These are phyloP conservation scores for Leucosporidium creatinivorum DNA, from an alignment of 768 basidiomycete species.

Conservation along the genomic window DNA sequence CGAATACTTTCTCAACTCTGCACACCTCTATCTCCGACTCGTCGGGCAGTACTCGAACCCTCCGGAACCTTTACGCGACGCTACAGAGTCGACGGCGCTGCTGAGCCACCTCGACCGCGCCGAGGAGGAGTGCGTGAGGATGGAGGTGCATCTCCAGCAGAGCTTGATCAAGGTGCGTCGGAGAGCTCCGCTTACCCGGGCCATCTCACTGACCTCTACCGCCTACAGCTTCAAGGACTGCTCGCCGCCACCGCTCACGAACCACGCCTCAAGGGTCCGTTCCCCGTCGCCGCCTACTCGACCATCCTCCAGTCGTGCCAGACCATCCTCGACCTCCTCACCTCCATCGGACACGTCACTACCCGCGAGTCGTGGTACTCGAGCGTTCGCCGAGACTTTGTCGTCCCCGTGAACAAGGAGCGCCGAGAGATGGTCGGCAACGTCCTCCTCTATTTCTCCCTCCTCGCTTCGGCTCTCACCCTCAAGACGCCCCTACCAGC, in stretches of 20 bases:
- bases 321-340: slow-evolving; percentile 76
- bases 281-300: slow-evolving; percentile 70
- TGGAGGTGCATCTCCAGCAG: slow-evolving; percentile 88
- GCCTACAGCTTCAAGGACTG: slow-evolving; percentile 67
- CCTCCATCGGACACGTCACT: slow-evolving; percentile 96
- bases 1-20: slow-evolving; percentile 92
- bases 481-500: slow-evolving; percentile 91
- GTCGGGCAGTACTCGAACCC: slow-evolving; percentile 78
- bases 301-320: slow-evolving; percentile 45
- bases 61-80: slow-evolving; percentile 37
- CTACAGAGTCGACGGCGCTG: slow-evolving; percentile 17
- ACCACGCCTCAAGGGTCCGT: slow-evolving; percentile 90
- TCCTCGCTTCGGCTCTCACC: slow-evolving; percentile 67
- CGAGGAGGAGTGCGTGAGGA: slow-evolving; percentile 24
- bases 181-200: neutral
- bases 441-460: slow-evolving; percentile 81
- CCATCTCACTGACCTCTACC: slow-evolving; percentile 44
- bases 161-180: slow-evolving; percentile 59
- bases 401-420: slow-evolving; percentile 80
- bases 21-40: slow-evolving; percentile 88
- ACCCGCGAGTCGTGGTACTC: slow-evolving; percentile 79
- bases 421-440: slow-evolving; percentile 86
- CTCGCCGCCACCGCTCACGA: slow-evolving; percentile 85
- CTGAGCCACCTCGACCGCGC: slow-evolving; percentile 7
- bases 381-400: slow-evolving; percentile 69